Percentiles rank a stretch among this genome's conserved stretches.
phyloP scores from a whole-genome alignment of 1,284 basidiomycete genomes.

The Pyrrhoderma lamaoense region DNA sequence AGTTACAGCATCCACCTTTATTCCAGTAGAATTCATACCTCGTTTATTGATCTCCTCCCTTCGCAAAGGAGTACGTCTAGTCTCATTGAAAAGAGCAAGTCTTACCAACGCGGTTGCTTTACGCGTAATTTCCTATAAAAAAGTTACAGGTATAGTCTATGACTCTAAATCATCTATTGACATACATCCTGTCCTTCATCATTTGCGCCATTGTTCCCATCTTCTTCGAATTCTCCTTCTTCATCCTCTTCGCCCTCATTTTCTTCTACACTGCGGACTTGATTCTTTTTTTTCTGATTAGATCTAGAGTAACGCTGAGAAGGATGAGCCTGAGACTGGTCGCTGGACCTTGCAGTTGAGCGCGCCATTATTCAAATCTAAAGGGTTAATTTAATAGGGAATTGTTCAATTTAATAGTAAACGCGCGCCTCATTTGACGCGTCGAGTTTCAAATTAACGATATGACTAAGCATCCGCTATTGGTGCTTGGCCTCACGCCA shows the following conservation, averaged over 20 bases:
- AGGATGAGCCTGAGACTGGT: slow-evolving; percentile 6
- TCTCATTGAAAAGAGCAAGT: slow-evolving; percentile 66
- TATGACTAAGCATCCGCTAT: neutral
- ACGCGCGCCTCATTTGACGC: neutral
- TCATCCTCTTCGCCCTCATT: slow-evolving; percentile 25
- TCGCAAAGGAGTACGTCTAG: slow-evolving; percentile 49
- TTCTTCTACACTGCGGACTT: slow-evolving; percentile 8
- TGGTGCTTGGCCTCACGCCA: neutral
- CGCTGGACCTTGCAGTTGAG: slow-evolving; percentile 6
- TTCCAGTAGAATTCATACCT: slow-evolving; percentile 32
- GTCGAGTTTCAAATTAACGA: neutral
- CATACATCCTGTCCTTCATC: slow-evolving; percentile 18
- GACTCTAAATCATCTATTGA: neutral
- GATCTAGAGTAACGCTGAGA: slow-evolving; percentile 7
- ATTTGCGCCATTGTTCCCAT: slow-evolving; percentile 22
- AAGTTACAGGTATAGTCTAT: neutral
- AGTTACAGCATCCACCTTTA: neutral
- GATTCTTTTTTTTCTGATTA: neutral
- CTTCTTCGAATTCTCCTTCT: slow-evolving; percentile 28
- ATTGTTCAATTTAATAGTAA: neutral
- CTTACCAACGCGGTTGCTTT: slow-evolving; percentile 62
- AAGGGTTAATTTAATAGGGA: too few species aligned
- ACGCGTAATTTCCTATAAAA: slow-evolving; percentile 43
- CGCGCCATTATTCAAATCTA: neutral
- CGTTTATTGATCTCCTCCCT: slow-evolving; percentile 76